Percentiles rank a stretch among this genome's conserved stretches.
These are phyloP conservation scores for Suhomyces bribrorum DNA, from an alignment of 1,139 yeast species.

Conservation along the genomic window DNA sequence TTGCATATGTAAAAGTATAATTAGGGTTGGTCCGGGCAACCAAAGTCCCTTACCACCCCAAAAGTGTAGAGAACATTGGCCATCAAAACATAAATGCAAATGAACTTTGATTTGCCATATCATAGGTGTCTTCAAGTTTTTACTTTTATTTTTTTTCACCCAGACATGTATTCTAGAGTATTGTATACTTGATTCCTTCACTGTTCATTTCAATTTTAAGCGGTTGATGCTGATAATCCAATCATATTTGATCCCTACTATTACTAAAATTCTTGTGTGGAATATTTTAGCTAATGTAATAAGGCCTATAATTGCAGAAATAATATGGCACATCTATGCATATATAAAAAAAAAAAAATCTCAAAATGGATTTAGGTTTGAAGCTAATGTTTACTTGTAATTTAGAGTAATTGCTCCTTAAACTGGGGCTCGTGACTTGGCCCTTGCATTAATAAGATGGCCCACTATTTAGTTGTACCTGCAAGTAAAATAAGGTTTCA, in stretches of 20 bases:
- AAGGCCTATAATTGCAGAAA: background rate
- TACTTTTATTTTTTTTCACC: no score
- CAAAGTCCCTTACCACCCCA: no score
- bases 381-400: background rate
- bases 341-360: background rate
- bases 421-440: background rate
- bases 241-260: background rate
- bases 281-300: background rate
- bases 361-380: background rate
- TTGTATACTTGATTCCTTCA: no score
- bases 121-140: no score
- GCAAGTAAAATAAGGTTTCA: background rate
- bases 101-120: no score
- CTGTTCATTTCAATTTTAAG: no score
- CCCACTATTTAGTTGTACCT: background rate
- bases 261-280: background rate
- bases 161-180: no score
- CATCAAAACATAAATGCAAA: no score
- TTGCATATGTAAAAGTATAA: background rate
- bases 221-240: background rate
- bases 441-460: background rate
- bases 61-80: no score
- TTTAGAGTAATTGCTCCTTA: background rate
- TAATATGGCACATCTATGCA: background rate
- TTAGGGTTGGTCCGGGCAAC: background rate